Percentiles rank a stretch among this genome's conserved stretches.
Evolutionary conservation across 345 rosid genomes (phyloP).

Genomic region (Eucalyptus melliodora): DNA sequence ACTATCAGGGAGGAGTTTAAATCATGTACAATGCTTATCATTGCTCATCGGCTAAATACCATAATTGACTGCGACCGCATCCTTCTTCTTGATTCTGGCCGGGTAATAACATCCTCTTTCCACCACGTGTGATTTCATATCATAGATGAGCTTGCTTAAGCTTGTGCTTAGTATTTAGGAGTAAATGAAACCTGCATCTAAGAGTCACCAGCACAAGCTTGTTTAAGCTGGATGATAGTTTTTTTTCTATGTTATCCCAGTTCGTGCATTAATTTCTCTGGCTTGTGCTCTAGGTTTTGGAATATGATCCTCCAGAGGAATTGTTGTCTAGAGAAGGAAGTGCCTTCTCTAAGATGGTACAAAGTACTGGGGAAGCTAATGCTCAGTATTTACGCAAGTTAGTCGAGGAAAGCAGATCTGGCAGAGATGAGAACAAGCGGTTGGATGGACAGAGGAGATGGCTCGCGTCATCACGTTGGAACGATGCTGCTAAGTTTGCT

Average conservation of each 20-base stretch:
- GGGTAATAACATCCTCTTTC: constrained; percentile 24
- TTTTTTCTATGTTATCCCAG: neutral
- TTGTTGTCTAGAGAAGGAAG: constrained; percentile 58
- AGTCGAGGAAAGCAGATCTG: constrained; percentile 31
- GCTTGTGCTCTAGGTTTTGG: constrained; percentile 52
- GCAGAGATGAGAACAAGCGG: constrained; percentile 21
- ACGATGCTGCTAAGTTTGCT: constrained; percentile 43
- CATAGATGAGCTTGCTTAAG: too few relatives aligned
- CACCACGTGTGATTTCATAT: neutral
- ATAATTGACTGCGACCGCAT: constrained; percentile 90
- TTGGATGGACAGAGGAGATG: constrained; percentile 61
- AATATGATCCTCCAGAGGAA: constrained; percentile 71
- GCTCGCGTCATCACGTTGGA: constrained; percentile 44
- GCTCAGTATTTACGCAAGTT: constrained; percentile 83
- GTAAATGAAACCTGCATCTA: neutral
- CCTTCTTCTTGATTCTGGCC: constrained; percentile 86
- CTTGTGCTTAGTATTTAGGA: too few relatives aligned
- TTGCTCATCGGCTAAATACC: constrained; percentile 96
- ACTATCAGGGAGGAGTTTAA: constrained; percentile 95
- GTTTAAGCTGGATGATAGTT: neutral
- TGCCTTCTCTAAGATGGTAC: constrained; percentile 95
- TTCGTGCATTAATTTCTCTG: neutral
- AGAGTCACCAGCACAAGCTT: neutral
- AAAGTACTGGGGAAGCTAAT: constrained; percentile 91
- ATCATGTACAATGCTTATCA: constrained; percentile 92